phyloP scores from a whole-genome alignment of 2,329 filamentous ascomycete genomes.

The Colletotrichum godetiae region DNA sequence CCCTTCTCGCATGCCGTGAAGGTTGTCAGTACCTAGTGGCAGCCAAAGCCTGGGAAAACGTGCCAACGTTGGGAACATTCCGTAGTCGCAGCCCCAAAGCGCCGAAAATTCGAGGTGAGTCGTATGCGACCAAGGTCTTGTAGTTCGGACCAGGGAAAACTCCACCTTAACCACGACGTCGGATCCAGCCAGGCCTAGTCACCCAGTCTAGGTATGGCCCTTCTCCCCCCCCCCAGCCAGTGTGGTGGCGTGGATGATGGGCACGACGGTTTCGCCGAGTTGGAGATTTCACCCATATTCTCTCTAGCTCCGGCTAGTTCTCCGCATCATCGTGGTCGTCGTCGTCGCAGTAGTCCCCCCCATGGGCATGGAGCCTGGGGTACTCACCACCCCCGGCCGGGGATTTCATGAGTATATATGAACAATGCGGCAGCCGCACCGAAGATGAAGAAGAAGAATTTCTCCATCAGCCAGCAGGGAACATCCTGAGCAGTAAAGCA shows the following conservation, averaged over 20 bases:
- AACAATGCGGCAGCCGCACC: neutral
- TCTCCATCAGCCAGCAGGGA: constrained; percentile 13
- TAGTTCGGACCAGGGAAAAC: neutral
- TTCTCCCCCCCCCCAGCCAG: neutral
- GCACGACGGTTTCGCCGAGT: neutral
- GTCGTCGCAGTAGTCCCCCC: neutral
- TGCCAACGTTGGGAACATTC: neutral
- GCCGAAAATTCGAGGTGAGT: neutral
- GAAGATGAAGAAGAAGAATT: neutral
- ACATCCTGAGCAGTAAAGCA: neutral
- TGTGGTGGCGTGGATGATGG: neutral
- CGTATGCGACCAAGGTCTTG: too few species aligned
- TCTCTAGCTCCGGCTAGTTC: neutral
- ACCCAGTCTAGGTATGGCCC: neutral
- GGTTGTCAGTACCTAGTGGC: neutral
- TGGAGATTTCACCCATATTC: neutral
- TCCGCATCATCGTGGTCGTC: neutral
- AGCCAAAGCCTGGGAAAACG: neutral
- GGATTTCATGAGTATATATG: neutral
- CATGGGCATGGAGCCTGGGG: neutral
- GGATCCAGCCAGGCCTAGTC: neutral
- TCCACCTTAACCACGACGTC: neutral
- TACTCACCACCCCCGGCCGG: neutral
- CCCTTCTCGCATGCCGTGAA: neutral
- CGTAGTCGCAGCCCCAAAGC: neutral